These are phyloP conservation scores for Sungouiella thailandica DNA, from an alignment of 805 yeast genomes.

Conservation along the genomic window DNA sequence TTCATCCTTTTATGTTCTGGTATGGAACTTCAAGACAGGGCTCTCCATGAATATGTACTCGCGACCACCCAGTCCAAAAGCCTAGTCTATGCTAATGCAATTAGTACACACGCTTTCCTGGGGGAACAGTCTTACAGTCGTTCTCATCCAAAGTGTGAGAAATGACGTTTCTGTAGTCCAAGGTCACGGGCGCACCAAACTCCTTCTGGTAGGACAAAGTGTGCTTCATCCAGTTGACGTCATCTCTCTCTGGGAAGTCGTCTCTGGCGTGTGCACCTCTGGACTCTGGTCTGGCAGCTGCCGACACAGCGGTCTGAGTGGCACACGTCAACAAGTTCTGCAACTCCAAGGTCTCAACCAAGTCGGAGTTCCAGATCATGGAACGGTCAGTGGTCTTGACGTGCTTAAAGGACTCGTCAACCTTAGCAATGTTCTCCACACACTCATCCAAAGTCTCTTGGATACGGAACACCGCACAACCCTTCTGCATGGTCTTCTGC, in stretches of 20 bases:
- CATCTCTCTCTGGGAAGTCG: conserved; percentile 95
- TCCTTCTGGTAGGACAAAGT: conserved; percentile 84
- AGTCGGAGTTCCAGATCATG: conserved; percentile 98
- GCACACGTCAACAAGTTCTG: conserved; percentile 97
- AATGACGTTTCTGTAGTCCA: conserved; percentile 84
- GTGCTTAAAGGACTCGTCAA: conserved; percentile 69
- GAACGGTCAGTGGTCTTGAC: conserved; percentile 91
- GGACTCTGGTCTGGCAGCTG: conserved; percentile 93
- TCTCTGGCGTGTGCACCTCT: conserved; percentile 99
- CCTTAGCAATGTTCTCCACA: conserved; percentile 68
- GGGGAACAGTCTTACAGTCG: conserved; percentile 95
- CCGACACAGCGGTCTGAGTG: conserved; percentile 88
- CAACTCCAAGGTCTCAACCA: conserved; percentile 92
- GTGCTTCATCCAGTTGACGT: conserved; percentile 96
- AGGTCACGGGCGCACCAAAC: conserved; percentile 63
- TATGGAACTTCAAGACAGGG: too few species aligned
- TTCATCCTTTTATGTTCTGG: too few species aligned
- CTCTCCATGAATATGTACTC: too few species aligned
- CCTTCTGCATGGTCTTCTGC: conserved; percentile 96
- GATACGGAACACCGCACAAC: conserved; percentile 94
- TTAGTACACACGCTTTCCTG: conserved; percentile 91
- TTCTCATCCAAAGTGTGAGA: conserved; percentile 78
- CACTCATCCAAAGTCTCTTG: conserved; percentile 90
- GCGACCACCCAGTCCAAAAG: conserved; percentile 1
- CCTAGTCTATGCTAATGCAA: conserved; percentile 2